Conservation (phyloP, 805 yeast genomes). For the Isabelozyma heimii region DNA sequence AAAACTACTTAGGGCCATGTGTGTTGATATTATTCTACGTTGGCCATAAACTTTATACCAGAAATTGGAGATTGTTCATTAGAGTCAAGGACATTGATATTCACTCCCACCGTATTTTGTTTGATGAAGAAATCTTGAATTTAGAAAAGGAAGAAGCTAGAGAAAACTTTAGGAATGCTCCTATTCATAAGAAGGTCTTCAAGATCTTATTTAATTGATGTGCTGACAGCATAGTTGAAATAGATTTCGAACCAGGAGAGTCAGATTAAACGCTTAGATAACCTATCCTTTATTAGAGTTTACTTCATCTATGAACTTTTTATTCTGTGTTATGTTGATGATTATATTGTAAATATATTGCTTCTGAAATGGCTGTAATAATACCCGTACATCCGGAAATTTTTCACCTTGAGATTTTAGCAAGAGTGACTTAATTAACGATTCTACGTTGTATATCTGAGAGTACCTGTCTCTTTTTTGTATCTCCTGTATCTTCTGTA, state of each 20-base stretch:
- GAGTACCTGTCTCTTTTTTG: background rate
- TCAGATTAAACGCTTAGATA: too few species aligned
- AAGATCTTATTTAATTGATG: slow-evolving; percentile 8
- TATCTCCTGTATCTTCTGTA: too few species aligned
- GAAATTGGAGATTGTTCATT: slow-evolving; percentile 27
- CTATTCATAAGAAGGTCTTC: slow-evolving; percentile 14
- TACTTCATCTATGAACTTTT: background rate
- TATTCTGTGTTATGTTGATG: background rate
- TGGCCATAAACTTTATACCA: slow-evolving; percentile 30
- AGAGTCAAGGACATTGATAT: slow-evolving; percentile 29
- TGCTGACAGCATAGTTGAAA: background rate
- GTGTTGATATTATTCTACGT: slow-evolving; percentile 29
- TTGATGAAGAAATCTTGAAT: slow-evolving; percentile 33
- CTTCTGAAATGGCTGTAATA: background rate
- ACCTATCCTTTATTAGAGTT: too few species aligned
- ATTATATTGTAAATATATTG: background rate
- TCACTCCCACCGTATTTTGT: slow-evolving; percentile 26
- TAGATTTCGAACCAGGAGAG: too few species aligned
- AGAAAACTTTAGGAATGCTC: slow-evolving; percentile 13
- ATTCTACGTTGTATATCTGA: background rate
- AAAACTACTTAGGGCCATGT: slow-evolving; percentile 30
- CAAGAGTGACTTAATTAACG: background rate
- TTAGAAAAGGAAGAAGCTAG: slow-evolving; percentile 25
- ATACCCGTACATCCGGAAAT: background rate
- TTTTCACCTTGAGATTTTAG: background rate